phyloP scores from a whole-genome alignment of 495 filamentous ascomycete species.

The Letharia columbiana region DNA sequence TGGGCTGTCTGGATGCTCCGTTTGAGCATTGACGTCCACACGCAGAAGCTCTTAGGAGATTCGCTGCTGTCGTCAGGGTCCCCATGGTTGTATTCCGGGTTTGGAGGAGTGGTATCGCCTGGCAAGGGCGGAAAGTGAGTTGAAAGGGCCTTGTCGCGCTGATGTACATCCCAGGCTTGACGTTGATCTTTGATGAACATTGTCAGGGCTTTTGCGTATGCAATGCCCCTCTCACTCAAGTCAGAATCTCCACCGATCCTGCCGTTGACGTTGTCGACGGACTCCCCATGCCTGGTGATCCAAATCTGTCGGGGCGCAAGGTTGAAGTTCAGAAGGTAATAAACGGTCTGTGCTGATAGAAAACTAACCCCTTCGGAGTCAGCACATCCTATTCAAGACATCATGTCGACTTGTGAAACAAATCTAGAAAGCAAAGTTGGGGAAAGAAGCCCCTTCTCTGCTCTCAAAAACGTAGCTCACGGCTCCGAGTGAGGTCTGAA shows the following conservation, averaged over 20 bases:
- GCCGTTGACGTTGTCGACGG: constrained; percentile 65
- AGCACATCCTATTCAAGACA: not conserved
- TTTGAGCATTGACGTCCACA: constrained; percentile 96
- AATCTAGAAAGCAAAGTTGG: not conserved
- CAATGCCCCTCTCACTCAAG: constrained; percentile 63
- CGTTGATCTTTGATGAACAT: constrained; percentile 69
- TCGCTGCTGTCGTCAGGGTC: constrained; percentile 39
- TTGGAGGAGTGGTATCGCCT: constrained; percentile 88
- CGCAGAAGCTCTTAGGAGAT: constrained; percentile 82
- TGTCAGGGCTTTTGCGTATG: constrained; percentile 64
- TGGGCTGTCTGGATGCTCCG: constrained; percentile 76
- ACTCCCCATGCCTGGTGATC: constrained; percentile 93
- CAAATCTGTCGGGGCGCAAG: constrained; percentile 91
- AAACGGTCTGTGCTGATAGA: constrained; percentile 78
- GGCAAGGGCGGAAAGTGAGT: constrained; percentile 72
- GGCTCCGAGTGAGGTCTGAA: not conserved
- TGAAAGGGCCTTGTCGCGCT: constrained; percentile 60
- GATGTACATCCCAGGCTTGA: constrained; percentile 65
- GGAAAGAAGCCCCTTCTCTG: not conserved
- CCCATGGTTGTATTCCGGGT: constrained; percentile 60
- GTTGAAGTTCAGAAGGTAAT: constrained; percentile 93
- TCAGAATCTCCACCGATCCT: constrained; percentile 81
- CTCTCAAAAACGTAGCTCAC: not conserved
- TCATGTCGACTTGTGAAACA: not conserved
- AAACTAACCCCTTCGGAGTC: constrained; percentile 37